These are phyloP conservation scores for Hypseocharis bilobata DNA, from an alignment of 441 rosid species.

Conservation along the genomic window DNA sequence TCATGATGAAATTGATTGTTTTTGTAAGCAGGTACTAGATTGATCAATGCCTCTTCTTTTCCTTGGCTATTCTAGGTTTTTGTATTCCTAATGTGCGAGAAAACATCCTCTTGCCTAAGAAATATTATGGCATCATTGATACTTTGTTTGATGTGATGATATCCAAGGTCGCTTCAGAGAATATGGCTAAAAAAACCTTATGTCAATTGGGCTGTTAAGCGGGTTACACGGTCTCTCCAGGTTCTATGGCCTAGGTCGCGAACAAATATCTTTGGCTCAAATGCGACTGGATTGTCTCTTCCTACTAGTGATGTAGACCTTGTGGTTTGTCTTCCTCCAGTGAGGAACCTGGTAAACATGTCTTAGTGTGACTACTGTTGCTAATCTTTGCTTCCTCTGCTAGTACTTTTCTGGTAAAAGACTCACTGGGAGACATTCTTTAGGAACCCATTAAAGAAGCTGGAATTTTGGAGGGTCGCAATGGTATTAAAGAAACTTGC, in stretches of 20 bases:
- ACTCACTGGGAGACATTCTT: slow-evolving; percentile 25
- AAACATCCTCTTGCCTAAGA: background rate
- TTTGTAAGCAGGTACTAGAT: slow-evolving; percentile 71
- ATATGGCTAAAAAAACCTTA: slow-evolving; percentile 74
- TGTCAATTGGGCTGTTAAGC: slow-evolving; percentile 90
- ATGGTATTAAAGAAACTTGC: slow-evolving; percentile 97
- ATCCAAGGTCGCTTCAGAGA: slow-evolving; percentile 71
- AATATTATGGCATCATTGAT: slow-evolving; percentile 15
- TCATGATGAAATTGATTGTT: slow-evolving; percentile 72
- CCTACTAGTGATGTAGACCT: slow-evolving; percentile 98
- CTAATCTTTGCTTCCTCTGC: slow-evolving; percentile 16
- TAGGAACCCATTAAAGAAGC: slow-evolving; percentile 99
- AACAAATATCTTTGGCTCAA: slow-evolving; percentile 83
- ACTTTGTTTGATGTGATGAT: slow-evolving; percentile 21
- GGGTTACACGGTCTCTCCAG: slow-evolving; percentile 90
- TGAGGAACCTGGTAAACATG: slow-evolving; percentile 77
- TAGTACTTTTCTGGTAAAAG: slow-evolving; percentile 19
- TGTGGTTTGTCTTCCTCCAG: slow-evolving; percentile 96
- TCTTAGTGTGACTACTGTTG: slow-evolving; percentile 13
- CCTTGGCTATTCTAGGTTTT: slow-evolving; percentile 1
- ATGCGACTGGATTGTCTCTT: slow-evolving; percentile 89
- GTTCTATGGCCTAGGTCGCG: slow-evolving; percentile 97
- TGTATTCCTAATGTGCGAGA: slow-evolving; percentile 7
- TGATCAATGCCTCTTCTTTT: slow-evolving; percentile 5
- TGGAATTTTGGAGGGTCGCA: slow-evolving; percentile 98